Evolutionary conservation across 805 yeast species (phyloP).

Genomic region (Isabelozyma pseudorhagii): DNA sequence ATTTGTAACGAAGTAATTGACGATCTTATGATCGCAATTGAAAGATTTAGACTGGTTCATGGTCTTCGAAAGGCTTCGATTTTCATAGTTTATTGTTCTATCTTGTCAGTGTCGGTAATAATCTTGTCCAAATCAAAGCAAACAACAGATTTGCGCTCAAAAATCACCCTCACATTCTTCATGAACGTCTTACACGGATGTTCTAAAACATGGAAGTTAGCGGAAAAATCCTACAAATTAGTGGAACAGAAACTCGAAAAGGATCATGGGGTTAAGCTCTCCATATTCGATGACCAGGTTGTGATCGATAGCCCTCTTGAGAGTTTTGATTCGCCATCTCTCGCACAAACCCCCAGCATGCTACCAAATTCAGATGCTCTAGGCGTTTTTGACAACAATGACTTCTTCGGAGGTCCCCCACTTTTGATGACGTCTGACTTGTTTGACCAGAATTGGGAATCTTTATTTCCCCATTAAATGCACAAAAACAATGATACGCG

Average conservation of each 20-base stretch:
- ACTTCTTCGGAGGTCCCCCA: conserved; percentile 51
- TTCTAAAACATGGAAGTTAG: conserved; percentile 46
- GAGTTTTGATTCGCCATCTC: neutral
- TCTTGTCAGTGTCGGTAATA: conserved; percentile 39
- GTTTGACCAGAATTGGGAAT: conserved; percentile 48
- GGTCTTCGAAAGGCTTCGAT: conserved; percentile 35
- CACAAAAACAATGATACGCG: neutral
- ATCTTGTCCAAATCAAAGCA: conserved; percentile 28
- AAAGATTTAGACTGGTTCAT: conserved; percentile 33
- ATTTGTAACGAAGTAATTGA: conserved; percentile 40
- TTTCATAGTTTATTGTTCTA: conserved; percentile 46
- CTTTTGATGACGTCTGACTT: conserved; percentile 51
- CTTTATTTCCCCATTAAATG: conserved; percentile 34
- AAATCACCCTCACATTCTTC: conserved; percentile 30
- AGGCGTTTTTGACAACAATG: conserved; percentile 22
- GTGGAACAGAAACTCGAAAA: conserved; percentile 34
- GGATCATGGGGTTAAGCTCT: neutral
- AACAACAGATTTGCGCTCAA: conserved; percentile 21
- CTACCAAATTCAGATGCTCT: conserved; percentile 1
- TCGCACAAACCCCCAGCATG: neutral
- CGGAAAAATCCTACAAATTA: conserved; percentile 42
- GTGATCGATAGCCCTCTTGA: neutral
- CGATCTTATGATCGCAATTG: conserved; percentile 38
- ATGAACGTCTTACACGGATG: conserved; percentile 37
- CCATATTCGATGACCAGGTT: neutral